A percentile compares a stretch with the other conserved stretches of the same genome.
These are phyloP conservation scores for Penicillium sp. DNA, from an alignment of 2,329 filamentous ascomycete genomes.

Conservation along the genomic window DNA sequence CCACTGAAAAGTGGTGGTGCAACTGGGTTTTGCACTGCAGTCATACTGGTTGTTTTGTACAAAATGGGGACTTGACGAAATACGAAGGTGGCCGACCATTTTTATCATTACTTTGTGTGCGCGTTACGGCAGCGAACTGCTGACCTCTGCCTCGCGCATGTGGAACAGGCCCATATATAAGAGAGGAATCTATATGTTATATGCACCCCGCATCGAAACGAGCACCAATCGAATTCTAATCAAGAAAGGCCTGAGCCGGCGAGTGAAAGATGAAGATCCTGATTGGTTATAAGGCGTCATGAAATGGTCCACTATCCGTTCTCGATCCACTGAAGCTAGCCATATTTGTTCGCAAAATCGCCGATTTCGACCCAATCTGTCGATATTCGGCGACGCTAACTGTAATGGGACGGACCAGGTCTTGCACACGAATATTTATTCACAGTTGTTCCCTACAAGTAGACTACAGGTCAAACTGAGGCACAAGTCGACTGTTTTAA, in stretches of 20 bases:
- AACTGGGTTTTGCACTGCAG: not conserved
- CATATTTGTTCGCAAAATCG: not conserved
- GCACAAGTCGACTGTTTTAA: too few relatives aligned
- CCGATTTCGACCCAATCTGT: not conserved
- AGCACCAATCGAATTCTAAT: not conserved
- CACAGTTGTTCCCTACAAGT: too few relatives aligned
- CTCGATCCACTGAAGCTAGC: too few relatives aligned
- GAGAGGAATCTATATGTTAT: not conserved
- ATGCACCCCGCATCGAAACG: not conserved
- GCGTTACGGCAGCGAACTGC: not conserved
- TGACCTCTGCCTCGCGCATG: not conserved
- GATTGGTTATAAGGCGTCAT: not conserved
- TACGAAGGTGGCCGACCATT: not conserved
- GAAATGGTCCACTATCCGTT: too few relatives aligned
- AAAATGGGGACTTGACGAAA: not conserved
- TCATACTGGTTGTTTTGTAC: not conserved
- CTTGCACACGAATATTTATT: too few relatives aligned
- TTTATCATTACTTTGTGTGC: not conserved
- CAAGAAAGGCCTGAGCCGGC: not conserved
- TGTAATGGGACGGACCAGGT: too few relatives aligned
- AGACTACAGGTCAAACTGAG: too few relatives aligned
- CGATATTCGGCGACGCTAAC: too few relatives aligned
- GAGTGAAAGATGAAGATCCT: not conserved
- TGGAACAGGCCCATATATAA: not conserved
- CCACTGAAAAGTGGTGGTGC: conserved; percentile 1